Conservation (phyloP, 2,329 filamentous ascomycete genomes). For the Trichophyton simii region DNA sequence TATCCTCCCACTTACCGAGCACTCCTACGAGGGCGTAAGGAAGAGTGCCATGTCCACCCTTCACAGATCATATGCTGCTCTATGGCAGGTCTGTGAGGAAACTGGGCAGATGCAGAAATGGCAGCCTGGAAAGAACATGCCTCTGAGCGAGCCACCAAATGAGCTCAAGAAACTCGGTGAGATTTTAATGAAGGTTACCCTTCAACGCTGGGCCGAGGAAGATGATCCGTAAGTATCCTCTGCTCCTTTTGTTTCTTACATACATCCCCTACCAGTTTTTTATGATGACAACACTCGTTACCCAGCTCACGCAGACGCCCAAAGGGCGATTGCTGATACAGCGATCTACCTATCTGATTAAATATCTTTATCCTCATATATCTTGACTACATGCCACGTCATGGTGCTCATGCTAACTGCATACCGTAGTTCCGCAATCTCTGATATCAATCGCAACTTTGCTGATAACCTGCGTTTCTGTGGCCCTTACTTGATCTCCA, state of each 20-base stretch:
- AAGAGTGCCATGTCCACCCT: constrained; percentile 84
- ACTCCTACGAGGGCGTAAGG: constrained; percentile 84
- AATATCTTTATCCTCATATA: constrained; percentile 10
- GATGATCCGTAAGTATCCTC: constrained; percentile 64
- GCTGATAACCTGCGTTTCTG: constrained; percentile 82
- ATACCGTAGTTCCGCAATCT: constrained; percentile 62
- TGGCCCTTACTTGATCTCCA: constrained; percentile 70
- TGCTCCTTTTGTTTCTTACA: constrained; percentile 11
- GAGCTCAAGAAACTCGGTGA: constrained; percentile 77
- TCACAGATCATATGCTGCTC: constrained; percentile 83
- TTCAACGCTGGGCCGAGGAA: constrained; percentile 79
- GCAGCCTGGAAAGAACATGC: constrained; percentile 74
- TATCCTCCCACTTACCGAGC: constrained; percentile 68
- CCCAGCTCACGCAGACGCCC: constrained; percentile 99
- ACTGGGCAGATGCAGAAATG: constrained; percentile 66
- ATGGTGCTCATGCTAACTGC: constrained; percentile 30
- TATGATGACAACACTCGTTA: constrained; percentile 89
- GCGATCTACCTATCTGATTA: constrained; percentile 42
- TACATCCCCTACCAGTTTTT: constrained; percentile 9
- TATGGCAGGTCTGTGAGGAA: constrained; percentile 79
- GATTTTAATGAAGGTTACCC: constrained; percentile 70
- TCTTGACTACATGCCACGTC: neutral
- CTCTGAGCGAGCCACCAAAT: constrained; percentile 56
- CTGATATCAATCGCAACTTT: constrained; percentile 89
- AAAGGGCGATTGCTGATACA: constrained; percentile 79